Conservation (phyloP, 352 stramenopile genomes). For the Pythium rishiriense region DNA sequence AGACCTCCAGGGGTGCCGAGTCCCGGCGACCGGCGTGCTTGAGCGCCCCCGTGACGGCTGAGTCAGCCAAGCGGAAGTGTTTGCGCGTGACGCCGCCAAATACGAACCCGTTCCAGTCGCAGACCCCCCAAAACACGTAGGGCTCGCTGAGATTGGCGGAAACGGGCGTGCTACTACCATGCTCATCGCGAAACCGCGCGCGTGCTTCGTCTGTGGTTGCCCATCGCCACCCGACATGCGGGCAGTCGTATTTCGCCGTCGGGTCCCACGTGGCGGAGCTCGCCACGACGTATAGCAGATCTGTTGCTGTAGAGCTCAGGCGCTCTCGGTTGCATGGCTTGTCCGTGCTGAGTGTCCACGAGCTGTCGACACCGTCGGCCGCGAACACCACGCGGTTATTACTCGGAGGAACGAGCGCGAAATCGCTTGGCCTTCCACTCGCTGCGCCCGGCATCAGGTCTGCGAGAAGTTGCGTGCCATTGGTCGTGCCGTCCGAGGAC, state of each 20-base stretch:
- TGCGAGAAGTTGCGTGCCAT: constrained; percentile 46
- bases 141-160: constrained; percentile 27
- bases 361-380: constrained; percentile 61
- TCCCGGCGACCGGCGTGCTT: constrained; percentile 65
- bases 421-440: constrained; percentile 37
- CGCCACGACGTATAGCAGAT: constrained; percentile 62
- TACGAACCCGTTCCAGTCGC: constrained; percentile 64
- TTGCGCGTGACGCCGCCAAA: constrained; percentile 48
- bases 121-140: constrained; percentile 74
- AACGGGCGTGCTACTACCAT: background rate
- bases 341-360: constrained; percentile 34
- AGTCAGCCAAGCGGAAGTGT: constrained; percentile 82
- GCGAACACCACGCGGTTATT: constrained; percentile 61
- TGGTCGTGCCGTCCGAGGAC: constrained; percentile 45
- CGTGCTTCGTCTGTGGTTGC: constrained; percentile 47
- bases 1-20: constrained; percentile 36
- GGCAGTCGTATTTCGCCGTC: constrained; percentile 61
- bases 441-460: constrained; percentile 59
- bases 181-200: constrained; percentile 20
- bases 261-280: constrained; percentile 47
- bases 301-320: constrained; percentile 34
- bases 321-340: constrained; percentile 53
- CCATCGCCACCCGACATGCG: constrained; percentile 62
- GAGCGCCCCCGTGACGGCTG: constrained; percentile 46
- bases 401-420: constrained; percentile 35